These are phyloP conservation scores for Diaporthe vexans DNA, from an alignment of 2,329 filamentous ascomycete genomes.

Conservation along the genomic window DNA sequence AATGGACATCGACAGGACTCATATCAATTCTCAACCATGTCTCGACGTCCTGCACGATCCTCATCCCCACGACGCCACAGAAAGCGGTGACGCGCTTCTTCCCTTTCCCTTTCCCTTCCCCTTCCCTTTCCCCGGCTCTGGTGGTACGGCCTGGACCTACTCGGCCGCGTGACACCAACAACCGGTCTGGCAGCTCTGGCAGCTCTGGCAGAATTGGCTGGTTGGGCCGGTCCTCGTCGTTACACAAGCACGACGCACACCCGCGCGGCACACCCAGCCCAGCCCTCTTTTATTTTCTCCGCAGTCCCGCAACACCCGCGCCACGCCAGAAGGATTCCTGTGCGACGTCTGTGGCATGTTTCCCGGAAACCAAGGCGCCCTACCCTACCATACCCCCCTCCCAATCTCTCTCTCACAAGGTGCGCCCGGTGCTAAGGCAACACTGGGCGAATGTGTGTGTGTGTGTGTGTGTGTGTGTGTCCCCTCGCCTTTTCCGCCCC, in stretches of 20 bases:
- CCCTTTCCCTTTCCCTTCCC: not conserved
- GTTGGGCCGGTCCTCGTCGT: not conserved
- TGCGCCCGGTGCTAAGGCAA: not conserved
- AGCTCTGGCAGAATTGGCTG: not conserved
- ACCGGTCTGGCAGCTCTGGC: not conserved
- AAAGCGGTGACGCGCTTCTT: not conserved
- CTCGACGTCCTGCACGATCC: not conserved
- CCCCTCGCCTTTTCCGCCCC: not conserved
- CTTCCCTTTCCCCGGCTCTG: too few species aligned
- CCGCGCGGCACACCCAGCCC: slow-evolving; percentile 5
- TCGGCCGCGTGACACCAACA: slow-evolving; percentile 1
- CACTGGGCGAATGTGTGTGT: not conserved
- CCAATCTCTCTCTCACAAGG: not conserved
- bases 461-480: not conserved
- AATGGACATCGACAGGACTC: not conserved
- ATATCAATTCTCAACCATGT: not conserved
- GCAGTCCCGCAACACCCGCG: not conserved
- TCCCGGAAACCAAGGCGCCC: not conserved
- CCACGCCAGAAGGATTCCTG: not conserved
- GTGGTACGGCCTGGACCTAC: not conserved
- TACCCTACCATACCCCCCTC: too few species aligned
- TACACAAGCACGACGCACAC: slow-evolving; percentile 5
- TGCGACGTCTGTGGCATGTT: slow-evolving; percentile 1
- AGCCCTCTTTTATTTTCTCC: slow-evolving; percentile 7
- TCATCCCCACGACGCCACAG: not conserved